These are phyloP conservation scores for Bryoglossum gracile DNA, from an alignment of 495 filamentous ascomycete genomes.

Conservation along the genomic window DNA sequence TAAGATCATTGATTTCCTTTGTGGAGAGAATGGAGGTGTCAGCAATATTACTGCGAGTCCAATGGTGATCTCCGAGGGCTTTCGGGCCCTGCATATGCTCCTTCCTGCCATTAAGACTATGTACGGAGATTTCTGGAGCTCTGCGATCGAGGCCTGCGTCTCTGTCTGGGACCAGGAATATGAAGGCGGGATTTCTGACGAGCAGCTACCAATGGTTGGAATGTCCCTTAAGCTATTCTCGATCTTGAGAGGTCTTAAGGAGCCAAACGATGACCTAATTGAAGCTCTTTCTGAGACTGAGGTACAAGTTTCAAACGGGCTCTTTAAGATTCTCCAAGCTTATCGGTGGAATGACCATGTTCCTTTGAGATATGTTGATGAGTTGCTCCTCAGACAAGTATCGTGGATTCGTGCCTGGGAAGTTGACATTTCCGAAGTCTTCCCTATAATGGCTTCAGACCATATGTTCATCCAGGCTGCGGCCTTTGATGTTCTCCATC, in stretches of 20 bases:
- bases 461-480: conserved; percentile 69
- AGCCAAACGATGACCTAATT: conserved; percentile 77
- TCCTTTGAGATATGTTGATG: conserved; percentile 53
- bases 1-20: no score
- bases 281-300: conserved; percentile 58
- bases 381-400: conserved; percentile 57
- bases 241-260: conserved; percentile 26
- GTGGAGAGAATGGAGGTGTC: no score
- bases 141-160: conserved; percentile 51
- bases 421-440: conserved; percentile 55
- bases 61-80: conserved; percentile 51
- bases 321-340: conserved; percentile 55
- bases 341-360: conserved; percentile 31
- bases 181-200: conserved; percentile 25
- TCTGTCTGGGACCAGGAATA: conserved; percentile 43
- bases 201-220: conserved; percentile 52
- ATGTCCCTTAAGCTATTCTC: conserved; percentile 64
- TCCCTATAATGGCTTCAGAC: conserved; percentile 65
- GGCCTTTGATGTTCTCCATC: conserved; percentile 75
- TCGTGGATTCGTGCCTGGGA: conserved; percentile 46
- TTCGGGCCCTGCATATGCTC: conserved; percentile 55
- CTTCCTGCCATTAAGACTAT: conserved; percentile 65
- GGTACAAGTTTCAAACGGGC: conserved; percentile 38
- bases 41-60: conserved; percentile 31
- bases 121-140: conserved; percentile 81